Percentiles rank a stretch among this genome's conserved stretches.
Evolutionary conservation across 768 basidiomycete species (phyloP).

Genomic region (Hygrophorus pudorinus): DNA sequence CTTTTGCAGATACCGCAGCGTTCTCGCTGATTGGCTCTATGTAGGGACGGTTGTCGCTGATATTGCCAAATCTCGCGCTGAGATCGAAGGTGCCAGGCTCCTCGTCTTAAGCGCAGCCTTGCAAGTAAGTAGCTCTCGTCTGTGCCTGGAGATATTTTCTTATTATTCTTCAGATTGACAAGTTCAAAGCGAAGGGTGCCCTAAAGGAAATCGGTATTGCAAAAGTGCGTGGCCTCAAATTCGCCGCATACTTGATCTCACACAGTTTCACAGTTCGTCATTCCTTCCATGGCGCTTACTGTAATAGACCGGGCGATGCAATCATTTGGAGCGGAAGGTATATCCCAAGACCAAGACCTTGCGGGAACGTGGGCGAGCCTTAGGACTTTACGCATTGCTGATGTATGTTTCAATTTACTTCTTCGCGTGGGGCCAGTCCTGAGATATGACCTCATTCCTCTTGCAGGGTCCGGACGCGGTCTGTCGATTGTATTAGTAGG

Average conservation of each 20-base stretch:
- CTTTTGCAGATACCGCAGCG: neutral
- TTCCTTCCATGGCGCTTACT: constrained; percentile 80
- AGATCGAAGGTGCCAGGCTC: constrained; percentile 81
- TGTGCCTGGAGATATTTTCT: neutral
- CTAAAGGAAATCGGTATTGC: constrained; percentile 97
- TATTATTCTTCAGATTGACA: constrained; percentile 60
- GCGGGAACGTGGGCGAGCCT: constrained; percentile 70
- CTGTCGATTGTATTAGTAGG: constrained; percentile 15
- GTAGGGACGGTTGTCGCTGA: constrained; percentile 82
- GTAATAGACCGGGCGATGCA: constrained; percentile 97
- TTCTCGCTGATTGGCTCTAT: neutral
- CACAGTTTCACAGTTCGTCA: constrained; percentile 61
- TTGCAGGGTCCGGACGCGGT: constrained; percentile 72
- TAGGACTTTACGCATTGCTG: constrained; percentile 81
- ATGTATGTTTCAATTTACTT: constrained; percentile 37
- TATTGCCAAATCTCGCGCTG: constrained; percentile 86
- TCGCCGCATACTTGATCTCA: neutral
- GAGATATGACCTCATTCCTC: constrained; percentile 1
- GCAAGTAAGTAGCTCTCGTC: constrained; percentile 37
- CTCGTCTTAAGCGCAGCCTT: constrained; percentile 88
- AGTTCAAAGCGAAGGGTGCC: constrained; percentile 84
- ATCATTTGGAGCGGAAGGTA: constrained; percentile 91
- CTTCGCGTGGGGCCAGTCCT: constrained; percentile 4
- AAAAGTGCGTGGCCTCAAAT: constrained; percentile 44
- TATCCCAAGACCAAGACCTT: constrained; percentile 82